A percentile compares a stretch with the other conserved stretches of the same genome.
phyloP scores from a whole-genome alignment of 2,329 filamentous ascomycete genomes.

The Clonostachys byssicola region DNA sequence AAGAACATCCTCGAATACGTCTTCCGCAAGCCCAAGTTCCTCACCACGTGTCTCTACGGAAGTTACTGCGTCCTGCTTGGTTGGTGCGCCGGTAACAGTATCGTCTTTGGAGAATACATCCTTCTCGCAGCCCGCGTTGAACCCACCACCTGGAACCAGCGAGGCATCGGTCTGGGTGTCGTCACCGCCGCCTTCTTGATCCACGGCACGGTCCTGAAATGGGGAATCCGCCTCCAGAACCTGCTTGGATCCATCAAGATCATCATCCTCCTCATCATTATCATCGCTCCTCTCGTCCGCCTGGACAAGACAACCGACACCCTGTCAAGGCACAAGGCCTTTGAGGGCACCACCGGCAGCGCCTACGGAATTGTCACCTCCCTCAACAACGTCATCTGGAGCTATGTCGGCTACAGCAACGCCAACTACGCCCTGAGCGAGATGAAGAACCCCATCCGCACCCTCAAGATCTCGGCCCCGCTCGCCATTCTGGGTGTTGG shows the following conservation, averaged over 20 bases:
- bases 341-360: slow-evolving; percentile 61
- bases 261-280: slow-evolving; percentile 60
- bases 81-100: slow-evolving; percentile 63
- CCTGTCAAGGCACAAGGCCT: slow-evolving; percentile 50
- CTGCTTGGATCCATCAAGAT: slow-evolving; percentile 62
- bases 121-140: slow-evolving; percentile 60
- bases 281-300: slow-evolving; percentile 57
- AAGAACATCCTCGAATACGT: slow-evolving; percentile 66
- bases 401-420: slow-evolving; percentile 65
- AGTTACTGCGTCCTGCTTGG: slow-evolving; percentile 60
- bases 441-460: slow-evolving; percentile 60
- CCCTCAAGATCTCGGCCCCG: slow-evolving; percentile 61
- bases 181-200: slow-evolving; percentile 62
- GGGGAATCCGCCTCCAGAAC: slow-evolving; percentile 66
- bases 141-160: slow-evolving; percentile 62
- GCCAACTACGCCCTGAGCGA: slow-evolving; percentile 64
- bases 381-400: slow-evolving; percentile 69
- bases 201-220: slow-evolving; percentile 59
- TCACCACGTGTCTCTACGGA: slow-evolving; percentile 56
- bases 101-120: slow-evolving; percentile 69
- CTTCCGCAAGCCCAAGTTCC: slow-evolving; percentile 55
- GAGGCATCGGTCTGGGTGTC: slow-evolving; percentile 62
- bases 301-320: slow-evolving; percentile 55
- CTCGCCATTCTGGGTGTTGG: slow-evolving; percentile 54
- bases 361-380: slow-evolving; percentile 66